These are phyloP conservation scores for Penicillium ochrochloron DNA, from an alignment of 495 filamentous ascomycete species.

Conservation along the genomic window DNA sequence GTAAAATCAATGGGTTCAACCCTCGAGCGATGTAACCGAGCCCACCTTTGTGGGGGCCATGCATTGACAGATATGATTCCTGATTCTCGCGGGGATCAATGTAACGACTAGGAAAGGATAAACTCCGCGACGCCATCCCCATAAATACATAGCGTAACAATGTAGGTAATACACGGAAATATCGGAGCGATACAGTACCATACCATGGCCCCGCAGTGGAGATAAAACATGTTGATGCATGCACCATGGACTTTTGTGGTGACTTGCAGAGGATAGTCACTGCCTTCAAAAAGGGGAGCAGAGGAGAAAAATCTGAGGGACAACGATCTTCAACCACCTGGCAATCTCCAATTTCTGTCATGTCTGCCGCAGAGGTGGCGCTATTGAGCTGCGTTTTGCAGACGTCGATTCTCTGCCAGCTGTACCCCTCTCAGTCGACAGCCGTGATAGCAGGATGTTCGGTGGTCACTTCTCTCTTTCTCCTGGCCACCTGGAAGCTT, in stretches of 20 bases:
- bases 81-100: not conserved
- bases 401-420: not conserved
- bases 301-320: too few relatives aligned
- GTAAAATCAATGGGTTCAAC: not conserved
- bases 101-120: not conserved
- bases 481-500: conserved; percentile 4
- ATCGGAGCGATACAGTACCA: not conserved
- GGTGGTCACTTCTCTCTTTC: not conserved
- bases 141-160: not conserved
- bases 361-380: not conserved
- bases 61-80: not conserved
- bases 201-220: not conserved
- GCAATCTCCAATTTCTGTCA: not conserved
- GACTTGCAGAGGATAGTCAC: not conserved
- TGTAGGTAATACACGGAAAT: not conserved
- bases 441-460: not conserved
- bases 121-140: not conserved
- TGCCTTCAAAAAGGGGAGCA: not conserved
- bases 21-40: not conserved
- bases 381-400: conserved; percentile 2
- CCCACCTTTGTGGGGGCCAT: conserved; percentile 1
- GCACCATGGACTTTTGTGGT: not conserved
- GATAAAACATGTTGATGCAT: not conserved
- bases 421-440: not conserved
- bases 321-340: not conserved